Conservation (phyloP, 768 basidiomycete genomes). For the Albatrellus ellisii region DNA sequence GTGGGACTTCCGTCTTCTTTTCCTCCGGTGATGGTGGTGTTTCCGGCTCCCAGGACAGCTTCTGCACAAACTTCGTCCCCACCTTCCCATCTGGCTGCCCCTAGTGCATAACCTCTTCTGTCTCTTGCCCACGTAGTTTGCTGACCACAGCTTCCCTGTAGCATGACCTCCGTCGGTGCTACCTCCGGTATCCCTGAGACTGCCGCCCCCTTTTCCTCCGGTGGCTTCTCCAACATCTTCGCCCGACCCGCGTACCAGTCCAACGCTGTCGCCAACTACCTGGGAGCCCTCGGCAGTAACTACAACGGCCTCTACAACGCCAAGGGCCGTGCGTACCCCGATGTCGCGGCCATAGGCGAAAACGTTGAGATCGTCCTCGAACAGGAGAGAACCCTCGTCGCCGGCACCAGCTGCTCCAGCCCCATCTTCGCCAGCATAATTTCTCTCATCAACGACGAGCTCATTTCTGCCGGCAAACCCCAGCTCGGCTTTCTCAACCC, state of each 20-base stretch:
- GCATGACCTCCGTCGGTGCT: conserved; percentile 16
- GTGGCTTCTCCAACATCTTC: conserved; percentile 15
- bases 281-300: conserved; percentile 19
- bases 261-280: conserved; percentile 23
- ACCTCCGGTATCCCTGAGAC: conserved; percentile 21
- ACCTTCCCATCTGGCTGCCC: conserved; percentile 16
- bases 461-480: conserved; percentile 15
- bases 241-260: conserved; percentile 22
- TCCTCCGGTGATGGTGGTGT: conserved; percentile 16
- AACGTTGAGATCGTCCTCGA: conserved; percentile 19
- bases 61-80: conserved; percentile 12
- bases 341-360: conserved; percentile 28
- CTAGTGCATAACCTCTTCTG: neutral
- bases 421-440: conserved; percentile 23
- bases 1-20: conserved; percentile 12
- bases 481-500: conserved; percentile 15
- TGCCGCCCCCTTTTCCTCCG: conserved; percentile 13
- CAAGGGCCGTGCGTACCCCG: conserved; percentile 33
- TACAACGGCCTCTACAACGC: conserved; percentile 20
- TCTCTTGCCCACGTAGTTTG: neutral
- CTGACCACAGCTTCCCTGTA: conserved; percentile 3
- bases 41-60: conserved; percentile 8
- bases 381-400: conserved; percentile 13
- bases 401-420: conserved; percentile 22
- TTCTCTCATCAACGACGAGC: conserved; percentile 22